phyloP scores from a whole-genome alignment of 2,329 filamentous ascomycete species.

The Paracamarosporium sp. region DNA sequence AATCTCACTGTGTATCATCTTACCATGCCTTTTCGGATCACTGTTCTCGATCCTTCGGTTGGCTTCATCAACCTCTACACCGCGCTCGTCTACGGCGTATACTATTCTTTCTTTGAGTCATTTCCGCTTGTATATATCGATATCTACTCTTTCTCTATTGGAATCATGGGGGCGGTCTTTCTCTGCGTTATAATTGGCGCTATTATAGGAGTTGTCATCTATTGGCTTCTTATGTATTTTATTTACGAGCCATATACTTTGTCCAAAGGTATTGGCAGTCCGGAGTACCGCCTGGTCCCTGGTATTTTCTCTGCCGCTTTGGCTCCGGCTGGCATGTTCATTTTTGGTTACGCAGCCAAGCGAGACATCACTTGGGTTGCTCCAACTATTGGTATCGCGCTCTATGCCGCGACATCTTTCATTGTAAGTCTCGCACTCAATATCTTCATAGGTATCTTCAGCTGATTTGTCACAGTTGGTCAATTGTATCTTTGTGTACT shows the following conservation, averaged over 20 bases:
- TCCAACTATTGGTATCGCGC: conserved; percentile 49
- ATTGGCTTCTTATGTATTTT: conserved; percentile 2
- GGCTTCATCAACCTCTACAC: conserved; percentile 24
- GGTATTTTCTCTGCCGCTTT: conserved; percentile 4
- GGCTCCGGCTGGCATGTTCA: conserved; percentile 6
- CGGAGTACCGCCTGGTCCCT: conserved; percentile 5
- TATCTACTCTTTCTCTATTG: conserved; percentile 16
- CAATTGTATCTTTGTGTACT: conserved; percentile 60
- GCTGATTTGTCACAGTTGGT: conserved; percentile 6
- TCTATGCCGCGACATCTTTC: conserved; percentile 38
- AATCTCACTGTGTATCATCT: conserved; percentile 4
- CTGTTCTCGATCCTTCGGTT: conserved; percentile 47
- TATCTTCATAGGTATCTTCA: conserved; percentile 23
- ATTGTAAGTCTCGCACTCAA: not conserved
- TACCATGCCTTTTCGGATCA: conserved; percentile 52
- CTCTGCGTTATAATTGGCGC: conserved; percentile 9
- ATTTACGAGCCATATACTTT: conserved; percentile 9
- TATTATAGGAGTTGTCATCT: conserved; percentile 1
- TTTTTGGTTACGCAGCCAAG: conserved; percentile 8
- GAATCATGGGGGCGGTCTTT: conserved; percentile 13
- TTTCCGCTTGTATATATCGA: conserved; percentile 18
- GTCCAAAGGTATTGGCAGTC: conserved; percentile 6
- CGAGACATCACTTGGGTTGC: conserved; percentile 2
- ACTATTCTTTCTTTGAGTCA: conserved; percentile 20
- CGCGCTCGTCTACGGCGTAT: conserved; percentile 23